Evolutionary conservation across 257 asterid genomes (phyloP).

Genomic region (Fraxinus cuspidata): DNA sequence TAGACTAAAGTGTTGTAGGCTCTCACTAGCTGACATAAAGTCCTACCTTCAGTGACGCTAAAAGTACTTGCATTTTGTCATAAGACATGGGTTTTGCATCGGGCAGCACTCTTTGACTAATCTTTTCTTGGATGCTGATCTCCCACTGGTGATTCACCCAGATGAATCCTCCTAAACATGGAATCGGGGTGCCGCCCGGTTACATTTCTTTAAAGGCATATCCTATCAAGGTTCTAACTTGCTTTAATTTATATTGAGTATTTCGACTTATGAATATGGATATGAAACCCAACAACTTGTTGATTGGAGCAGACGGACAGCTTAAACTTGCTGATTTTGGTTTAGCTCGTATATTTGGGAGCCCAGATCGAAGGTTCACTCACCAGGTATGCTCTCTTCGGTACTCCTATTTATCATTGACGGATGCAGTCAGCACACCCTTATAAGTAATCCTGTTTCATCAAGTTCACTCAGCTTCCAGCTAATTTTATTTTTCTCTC

Average conservation of each 20-base stretch:
- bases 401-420: not conserved
- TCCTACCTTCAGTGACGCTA: conserved; percentile 90
- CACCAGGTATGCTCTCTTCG: conserved; percentile 69
- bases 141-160: no score
- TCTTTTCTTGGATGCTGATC: no score
- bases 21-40: conserved; percentile 91
- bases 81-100: conserved; percentile 92
- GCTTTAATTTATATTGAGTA: conserved; percentile 15
- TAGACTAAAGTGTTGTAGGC: no score
- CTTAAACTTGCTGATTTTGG: conserved; percentile 98
- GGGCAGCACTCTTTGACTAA: no score
- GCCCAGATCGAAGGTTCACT: conserved; percentile 94
- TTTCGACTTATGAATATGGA: conserved; percentile 56
- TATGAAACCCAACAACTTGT: conserved; percentile 96
- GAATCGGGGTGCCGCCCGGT: no score
- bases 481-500: no score
- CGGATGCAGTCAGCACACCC: not conserved
- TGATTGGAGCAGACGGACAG: conserved; percentile 89
- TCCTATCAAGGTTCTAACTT: conserved; percentile 17
- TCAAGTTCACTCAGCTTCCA: not conserved
- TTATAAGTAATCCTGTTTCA: not conserved
- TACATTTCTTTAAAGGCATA: conserved; percentile 29
- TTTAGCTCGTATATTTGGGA: conserved; percentile 95
- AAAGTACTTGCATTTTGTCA: conserved; percentile 93
- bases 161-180: no score